Percentiles rank a stretch among this genome's conserved stretches.
phyloP scores from a whole-genome alignment of 495 filamentous ascomycete species.

The Penicillium maclennaniae region DNA sequence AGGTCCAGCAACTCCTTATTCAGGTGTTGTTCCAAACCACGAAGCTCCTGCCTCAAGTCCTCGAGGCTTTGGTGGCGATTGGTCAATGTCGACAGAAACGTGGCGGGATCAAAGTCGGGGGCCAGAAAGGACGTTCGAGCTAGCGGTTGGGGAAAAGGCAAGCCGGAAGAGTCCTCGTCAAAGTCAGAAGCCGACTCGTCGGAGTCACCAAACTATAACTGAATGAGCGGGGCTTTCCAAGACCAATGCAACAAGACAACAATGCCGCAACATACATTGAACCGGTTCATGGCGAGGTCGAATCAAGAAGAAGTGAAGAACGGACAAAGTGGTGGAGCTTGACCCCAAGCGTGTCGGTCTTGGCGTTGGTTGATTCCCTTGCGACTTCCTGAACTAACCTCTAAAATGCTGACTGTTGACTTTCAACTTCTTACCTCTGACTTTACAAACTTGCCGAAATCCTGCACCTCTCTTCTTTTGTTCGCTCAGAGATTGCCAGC shows the following conservation, averaged over 20 bases:
- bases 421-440: background rate
- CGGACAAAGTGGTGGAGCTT: conserved; percentile 15
- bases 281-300: conserved; percentile 24
- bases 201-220: conserved; percentile 45
- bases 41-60: conserved; percentile 82
- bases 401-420: background rate
- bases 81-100: conserved; percentile 76
- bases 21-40: conserved; percentile 67
- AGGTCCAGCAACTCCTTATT: conserved; percentile 84
- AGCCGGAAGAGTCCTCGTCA: conserved; percentile 59
- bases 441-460: background rate
- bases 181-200: conserved; percentile 51
- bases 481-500: conserved; percentile 2
- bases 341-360: conserved; percentile 19
- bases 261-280: conserved; percentile 22
- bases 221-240: background rate
- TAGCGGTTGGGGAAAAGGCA: conserved; percentile 81
- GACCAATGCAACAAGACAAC: background rate
- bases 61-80: conserved; percentile 94
- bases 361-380: conserved; percentile 16
- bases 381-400: background rate
- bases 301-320: conserved; percentile 4
- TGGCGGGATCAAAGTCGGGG: conserved; percentile 71
- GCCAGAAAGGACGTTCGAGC: conserved; percentile 74
- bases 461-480: background rate